Evolutionary conservation across 2,329 filamentous ascomycete genomes (phyloP), one percentile per base, ranked within the genome.

Genomic region (Claviceps spartinae): DNA sequence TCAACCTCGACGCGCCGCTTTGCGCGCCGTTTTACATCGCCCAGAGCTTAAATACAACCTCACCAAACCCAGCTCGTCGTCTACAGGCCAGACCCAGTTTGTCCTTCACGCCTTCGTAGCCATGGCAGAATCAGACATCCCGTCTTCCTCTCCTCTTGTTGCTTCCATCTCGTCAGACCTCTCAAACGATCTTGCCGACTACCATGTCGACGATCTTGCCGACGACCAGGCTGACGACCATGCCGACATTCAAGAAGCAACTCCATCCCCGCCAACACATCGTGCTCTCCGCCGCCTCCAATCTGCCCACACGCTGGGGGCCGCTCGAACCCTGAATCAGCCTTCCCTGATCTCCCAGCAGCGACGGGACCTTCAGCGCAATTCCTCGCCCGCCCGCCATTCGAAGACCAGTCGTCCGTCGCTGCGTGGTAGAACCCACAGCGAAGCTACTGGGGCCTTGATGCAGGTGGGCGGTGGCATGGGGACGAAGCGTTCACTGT

Each of bases 201-300:
- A 30, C 26, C 8, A 30, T 30, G 26, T 30, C 26, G 26, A 34
- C 30, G 9, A 30, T 9, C 30, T 11, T 3, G 30, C 24, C 6
- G 24, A 26, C 26, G 26, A 26, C 26, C 26, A 26, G 26, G 26
- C 24, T 22, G 26, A 30, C 37, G 36, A 14, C 53, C 63, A 67
- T 40, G 67, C 72, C 41, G 70, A 78, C 56, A 69, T 77, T 51
- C 72, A 77, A 60, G 30, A 34, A 34, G 65, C 75, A 47, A 75
- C 81, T 55, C 74, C 79, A 24, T 82, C 81, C 30, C 81, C 82
- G 44, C 77, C 81, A 55, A 81, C 80, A 26, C 79, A 82, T 63
- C 79, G 85, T 60, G 77, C 79, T 47, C 73, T 89, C 54, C 79
- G 86, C 59, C 83, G 84, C 63, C 79, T 88, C 34, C 84, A 88